phyloP scores from a whole-genome alignment of 2,329 filamentous ascomycete genomes.

The Fusarium drepaniforme region DNA sequence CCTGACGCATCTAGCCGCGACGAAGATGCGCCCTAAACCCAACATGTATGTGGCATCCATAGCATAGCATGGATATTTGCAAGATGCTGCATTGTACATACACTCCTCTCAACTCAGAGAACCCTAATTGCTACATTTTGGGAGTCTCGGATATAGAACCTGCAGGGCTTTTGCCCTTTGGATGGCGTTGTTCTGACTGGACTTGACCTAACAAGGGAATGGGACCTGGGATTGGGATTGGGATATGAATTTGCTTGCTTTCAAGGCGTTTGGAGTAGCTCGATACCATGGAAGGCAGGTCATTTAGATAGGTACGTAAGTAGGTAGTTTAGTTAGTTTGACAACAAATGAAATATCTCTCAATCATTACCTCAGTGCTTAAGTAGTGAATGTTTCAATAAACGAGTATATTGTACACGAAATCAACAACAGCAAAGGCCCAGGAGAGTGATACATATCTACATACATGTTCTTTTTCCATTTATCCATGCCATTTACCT shows the following conservation, averaged over 20 bases:
- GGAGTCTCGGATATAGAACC: constrained; percentile 10
- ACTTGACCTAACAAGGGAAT: not conserved
- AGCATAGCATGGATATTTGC: not conserved
- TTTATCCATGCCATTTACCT: constrained; percentile 5
- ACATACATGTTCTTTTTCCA: constrained; percentile 20
- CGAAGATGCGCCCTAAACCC: constrained; percentile 12
- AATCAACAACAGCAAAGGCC: not conserved
- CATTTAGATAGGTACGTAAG: constrained; percentile 26
- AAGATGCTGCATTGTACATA: constrained; percentile 19
- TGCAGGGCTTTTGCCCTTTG: constrained; percentile 3
- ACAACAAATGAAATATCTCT: not conserved
- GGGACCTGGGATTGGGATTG: not conserved
- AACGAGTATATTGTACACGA: constrained; percentile 24
- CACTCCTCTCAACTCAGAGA: not conserved
- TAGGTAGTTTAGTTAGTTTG: constrained; percentile 5
- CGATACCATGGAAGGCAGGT: constrained; percentile 27
- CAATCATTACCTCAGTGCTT: not conserved
- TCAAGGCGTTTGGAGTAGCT: constrained; percentile 29
- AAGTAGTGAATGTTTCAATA: not conserved
- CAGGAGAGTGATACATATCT: constrained; percentile 28
- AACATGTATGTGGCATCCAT: not conserved
- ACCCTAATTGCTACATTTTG: not conserved
- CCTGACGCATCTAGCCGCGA: constrained; percentile 5
- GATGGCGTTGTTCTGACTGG: constrained; percentile 5
- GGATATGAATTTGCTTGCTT: constrained; percentile 5